Base-by-base conservation (phyloP, 1,139 yeast genomes). In the Casaregolazyma suthepensis region DNA sequence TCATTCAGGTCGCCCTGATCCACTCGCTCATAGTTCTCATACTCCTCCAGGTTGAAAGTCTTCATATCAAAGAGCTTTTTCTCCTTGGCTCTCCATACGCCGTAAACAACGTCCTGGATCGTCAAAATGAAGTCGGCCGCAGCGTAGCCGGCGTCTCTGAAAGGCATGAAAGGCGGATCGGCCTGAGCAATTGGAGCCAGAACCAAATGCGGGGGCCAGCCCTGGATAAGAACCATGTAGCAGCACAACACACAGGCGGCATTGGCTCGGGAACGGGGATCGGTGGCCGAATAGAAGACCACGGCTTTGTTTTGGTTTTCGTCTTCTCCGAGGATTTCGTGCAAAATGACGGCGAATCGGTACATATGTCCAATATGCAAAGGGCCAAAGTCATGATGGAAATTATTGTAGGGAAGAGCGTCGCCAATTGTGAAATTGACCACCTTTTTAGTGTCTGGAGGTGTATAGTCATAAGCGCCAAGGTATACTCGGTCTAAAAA, bases 131-230 rank as follows among this genome's bases (percentile, higher is more conserved):
- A 93, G 69, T 93, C 99, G 0, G 98, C 96, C 55, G 84, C 85
- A 4, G 96, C 87, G 69, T 93, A 93, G 1, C 99, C 99, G 0
- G 99, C 99, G 69, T 93, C 99, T 67, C 99, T 78, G 69, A 91
- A 93, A 1, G 93, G 85, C 84, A 87, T 91, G 62, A 91, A 85
- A 2, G 99, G 97, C 1, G 96, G 97, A 50, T 87, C 93, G 3
- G 86, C 82, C 68, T 93, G 98, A 2, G 95, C 83, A 53, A 93
- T 80, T 0, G 99, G 99, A 59, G 95, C 97, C 59, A 93, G 74
- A 0, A 93, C 99, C 69, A 93, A 93, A 69, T 93, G 99, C 0
- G 99, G 99, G 0, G 97, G 90, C 99, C 99, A 93, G 18, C 91
- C 85, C 68, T 93, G 99, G 17, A 93, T 91, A 57, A 93, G 74